Percentiles rank a stretch among this genome's conserved stretches.
These are phyloP conservation scores for Xerocomus brunneocitrinus DNA, from an alignment of 768 basidiomycete genomes.

Conservation along the genomic window DNA sequence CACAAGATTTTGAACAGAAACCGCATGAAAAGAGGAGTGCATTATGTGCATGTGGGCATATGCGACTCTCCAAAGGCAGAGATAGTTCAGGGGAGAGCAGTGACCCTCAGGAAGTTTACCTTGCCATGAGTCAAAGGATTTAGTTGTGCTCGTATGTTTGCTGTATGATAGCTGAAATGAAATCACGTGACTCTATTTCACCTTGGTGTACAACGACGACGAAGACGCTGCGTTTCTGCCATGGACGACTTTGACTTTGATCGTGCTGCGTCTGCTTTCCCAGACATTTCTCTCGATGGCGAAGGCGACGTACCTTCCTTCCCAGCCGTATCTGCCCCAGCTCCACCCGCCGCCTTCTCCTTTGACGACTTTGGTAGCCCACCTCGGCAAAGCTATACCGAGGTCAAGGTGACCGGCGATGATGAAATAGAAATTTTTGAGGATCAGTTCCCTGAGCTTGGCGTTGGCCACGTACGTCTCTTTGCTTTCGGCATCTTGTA, in stretches of 20 bases:
- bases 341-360: conserved; percentile 47
- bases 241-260: conserved; percentile 71
- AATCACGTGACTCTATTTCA: conserved; percentile 9
- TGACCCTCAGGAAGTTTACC: background rate
- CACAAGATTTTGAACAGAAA: background rate
- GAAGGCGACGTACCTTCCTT: conserved; percentile 50
- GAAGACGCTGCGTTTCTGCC: too few relatives aligned
- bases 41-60: background rate
- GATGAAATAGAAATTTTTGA: conserved; percentile 85
- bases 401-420: conserved; percentile 78
- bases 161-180: background rate
- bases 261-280: conserved; percentile 76
- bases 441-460: conserved; percentile 80
- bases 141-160: background rate
- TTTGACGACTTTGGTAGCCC: conserved; percentile 62
- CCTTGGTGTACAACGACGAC: background rate
- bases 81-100: background rate
- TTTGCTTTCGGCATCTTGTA: too few relatives aligned
- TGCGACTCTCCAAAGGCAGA: background rate
- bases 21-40: background rate
- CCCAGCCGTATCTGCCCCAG: conserved; percentile 27
- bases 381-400: conserved; percentile 37
- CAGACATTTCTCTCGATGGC: conserved; percentile 77
- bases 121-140: background rate
- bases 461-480: conserved; percentile 40